phyloP scores from a whole-genome alignment of 805 yeast genomes.

The Gaillardinia entomophila region DNA sequence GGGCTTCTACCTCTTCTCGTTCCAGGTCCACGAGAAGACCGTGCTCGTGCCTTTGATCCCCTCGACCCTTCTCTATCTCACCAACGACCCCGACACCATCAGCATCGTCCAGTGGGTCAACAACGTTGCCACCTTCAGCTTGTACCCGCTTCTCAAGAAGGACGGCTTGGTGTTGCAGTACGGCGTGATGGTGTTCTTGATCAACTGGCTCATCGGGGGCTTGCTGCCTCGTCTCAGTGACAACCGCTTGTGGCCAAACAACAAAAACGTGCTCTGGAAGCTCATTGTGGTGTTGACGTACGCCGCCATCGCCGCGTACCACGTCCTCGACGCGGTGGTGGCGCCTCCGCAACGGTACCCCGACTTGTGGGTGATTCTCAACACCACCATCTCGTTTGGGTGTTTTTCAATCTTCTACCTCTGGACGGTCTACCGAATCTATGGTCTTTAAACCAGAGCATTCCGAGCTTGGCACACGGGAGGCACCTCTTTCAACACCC shows the following conservation, averaged over 20 bases:
- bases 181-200: slow-evolving; percentile 49
- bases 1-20: slow-evolving; percentile 85
- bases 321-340: slow-evolving; percentile 45
- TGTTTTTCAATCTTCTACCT: slow-evolving; percentile 73
- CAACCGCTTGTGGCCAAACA: slow-evolving; percentile 16
- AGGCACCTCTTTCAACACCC: slow-evolving; percentile 38
- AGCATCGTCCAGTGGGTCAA: slow-evolving; percentile 83
- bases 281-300: slow-evolving; percentile 22
- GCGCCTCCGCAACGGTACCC: slow-evolving; percentile 62
- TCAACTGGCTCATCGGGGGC: slow-evolving; percentile 78
- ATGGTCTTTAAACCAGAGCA: slow-evolving; percentile 4
- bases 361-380: slow-evolving; percentile 79
- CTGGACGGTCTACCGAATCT: slow-evolving; percentile 63
- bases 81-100: slow-evolving; percentile 50
- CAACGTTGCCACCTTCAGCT: slow-evolving; percentile 76
- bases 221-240: slow-evolving; percentile 29
- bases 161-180: slow-evolving; percentile 77
- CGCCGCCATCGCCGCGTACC: slow-evolving; percentile 44
- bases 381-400: slow-evolving; percentile 66
- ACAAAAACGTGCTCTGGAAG: slow-evolving; percentile 19
- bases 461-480: not conserved
- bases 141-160: slow-evolving; percentile 79
- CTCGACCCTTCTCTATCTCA: slow-evolving; percentile 58
- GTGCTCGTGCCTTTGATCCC: slow-evolving; percentile 87
- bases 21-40: slow-evolving; percentile 94